Evolutionary conservation across 1,284 basidiomycete genomes (phyloP), one percentile per base, ranked within the genome.

Genomic region (Microbotryum scabiosae): DNA sequence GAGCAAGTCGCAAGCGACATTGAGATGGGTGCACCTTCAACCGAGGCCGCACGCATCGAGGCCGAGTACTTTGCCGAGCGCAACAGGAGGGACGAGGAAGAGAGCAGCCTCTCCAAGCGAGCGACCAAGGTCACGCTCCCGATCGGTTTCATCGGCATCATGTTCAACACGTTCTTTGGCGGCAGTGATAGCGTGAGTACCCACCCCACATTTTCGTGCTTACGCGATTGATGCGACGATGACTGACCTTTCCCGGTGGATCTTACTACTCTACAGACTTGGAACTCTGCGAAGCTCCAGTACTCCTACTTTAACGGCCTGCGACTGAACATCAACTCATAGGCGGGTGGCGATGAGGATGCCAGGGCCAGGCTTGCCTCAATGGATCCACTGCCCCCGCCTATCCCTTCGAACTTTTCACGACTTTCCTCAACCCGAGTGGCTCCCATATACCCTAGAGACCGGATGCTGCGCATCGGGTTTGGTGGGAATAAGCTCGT

Each of bases 141-240:
- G 4, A 57, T 55, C 28, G 61, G 59, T 2, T 70, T 70, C 59
- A 21, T 62, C 16, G 69, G 69, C 18, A 64, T 67, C 5, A 70
- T 68, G 69, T 61, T 59, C 46, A 56, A 70, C 56, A 70, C 69
- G 5, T 70, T 70, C 63, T 70, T 70, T 30, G 66, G 67, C 26
- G 66, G 66, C 36, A 41, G 0, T 62, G 57, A 7, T 30, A 44
- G 12, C 28, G 16, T 14, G 53, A 55, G n/a, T 64, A 55, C 20
- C 55, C 48, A 54, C 45, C 48, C 36, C 18, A 30, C 16, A 7
- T 26, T 25, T 23, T 18, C 7, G 44, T 26, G 47, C 12, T 21
- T 9, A 7, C 23, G 21, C 44, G 4, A 14, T 16, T 44, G 44
- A n/a, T 1, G n/a, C 26, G 21, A 10, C 21, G 5, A 10, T 12